Conservation (phyloP, 768 basidiomycete species). For the Calocybe cyanea region DNA sequence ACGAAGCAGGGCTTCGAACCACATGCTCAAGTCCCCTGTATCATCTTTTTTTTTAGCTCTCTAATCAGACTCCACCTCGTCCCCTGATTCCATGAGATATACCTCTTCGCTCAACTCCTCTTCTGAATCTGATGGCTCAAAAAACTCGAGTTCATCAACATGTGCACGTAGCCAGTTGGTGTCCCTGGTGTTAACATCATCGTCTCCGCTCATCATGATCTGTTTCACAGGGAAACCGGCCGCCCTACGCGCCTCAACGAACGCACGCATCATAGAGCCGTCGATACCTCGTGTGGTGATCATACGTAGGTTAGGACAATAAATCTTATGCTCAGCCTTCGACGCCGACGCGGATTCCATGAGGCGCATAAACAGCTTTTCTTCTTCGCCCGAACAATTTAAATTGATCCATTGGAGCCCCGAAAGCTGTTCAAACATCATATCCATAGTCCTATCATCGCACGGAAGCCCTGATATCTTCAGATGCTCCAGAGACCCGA, state of each 20-base stretch:
- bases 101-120: constrained; percentile 30
- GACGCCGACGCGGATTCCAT: constrained; percentile 12
- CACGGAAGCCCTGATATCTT: constrained; percentile 52
- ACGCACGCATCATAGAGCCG: constrained; percentile 34
- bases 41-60: not conserved
- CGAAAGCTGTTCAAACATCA: constrained; percentile 43
- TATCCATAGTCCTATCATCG: constrained; percentile 24
- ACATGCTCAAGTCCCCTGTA: not conserved
- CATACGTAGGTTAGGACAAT: constrained; percentile 49
- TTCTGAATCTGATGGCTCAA: constrained; percentile 54
- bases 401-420: constrained; percentile 41
- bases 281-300: constrained; percentile 43
- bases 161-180: constrained; percentile 50
- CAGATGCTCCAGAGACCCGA: constrained; percentile 46
- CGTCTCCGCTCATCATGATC: constrained; percentile 44
- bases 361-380: constrained; percentile 26
- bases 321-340: constrained; percentile 20
- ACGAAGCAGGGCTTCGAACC: not conserved
- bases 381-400: constrained; percentile 28
- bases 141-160: constrained; percentile 49
- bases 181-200: constrained; percentile 37
- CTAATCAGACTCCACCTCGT: constrained; percentile 7
- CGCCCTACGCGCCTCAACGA: constrained; percentile 40
- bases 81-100: constrained; percentile 16
- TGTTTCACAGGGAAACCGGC: constrained; percentile 43